A percentile compares a stretch with the other conserved stretches of the same genome.
phyloP scores from a whole-genome alignment of 2,329 filamentous ascomycete genomes.

The Fusarium cyanostomum region DNA sequence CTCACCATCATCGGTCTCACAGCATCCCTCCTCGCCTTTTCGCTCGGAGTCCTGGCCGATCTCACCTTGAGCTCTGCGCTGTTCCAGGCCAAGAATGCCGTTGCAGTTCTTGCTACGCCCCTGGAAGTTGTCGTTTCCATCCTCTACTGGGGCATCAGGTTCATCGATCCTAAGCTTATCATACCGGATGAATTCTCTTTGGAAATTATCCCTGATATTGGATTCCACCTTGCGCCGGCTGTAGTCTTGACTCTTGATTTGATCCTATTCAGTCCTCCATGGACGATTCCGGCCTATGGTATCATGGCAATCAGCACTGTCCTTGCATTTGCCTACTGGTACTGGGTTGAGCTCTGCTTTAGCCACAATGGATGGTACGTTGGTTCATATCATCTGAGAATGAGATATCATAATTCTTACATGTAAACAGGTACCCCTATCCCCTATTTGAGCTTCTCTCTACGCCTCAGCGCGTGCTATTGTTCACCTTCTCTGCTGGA shows the following conservation, averaged over 20 bases:
- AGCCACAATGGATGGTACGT: constrained; percentile 71
- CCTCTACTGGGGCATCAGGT: constrained; percentile 76
- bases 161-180: constrained; percentile 63
- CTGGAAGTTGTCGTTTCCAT: constrained; percentile 76
- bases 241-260: constrained; percentile 72
- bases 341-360: constrained; percentile 79
- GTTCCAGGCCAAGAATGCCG: constrained; percentile 73
- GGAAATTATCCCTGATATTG: constrained; percentile 65
- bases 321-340: constrained; percentile 76
- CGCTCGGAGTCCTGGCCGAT: constrained; percentile 70
- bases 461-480: constrained; percentile 69
- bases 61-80: constrained; percentile 65
- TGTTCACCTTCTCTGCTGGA: constrained; percentile 76
- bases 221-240: constrained; percentile 73
- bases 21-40: constrained; percentile 69
- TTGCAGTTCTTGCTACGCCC: constrained; percentile 73
- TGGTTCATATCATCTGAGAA: background rate
- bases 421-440: constrained; percentile 76
- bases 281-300: constrained; percentile 70
- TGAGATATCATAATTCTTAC: constrained; percentile 10
- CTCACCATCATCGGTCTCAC: constrained; percentile 78
- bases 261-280: constrained; percentile 76
- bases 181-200: constrained; percentile 65
- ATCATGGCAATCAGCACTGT: constrained; percentile 66
- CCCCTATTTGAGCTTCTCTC: constrained; percentile 79